Conservation (phyloP, 2,329 filamentous ascomycete species). For the Sporothrix inflata region DNA sequence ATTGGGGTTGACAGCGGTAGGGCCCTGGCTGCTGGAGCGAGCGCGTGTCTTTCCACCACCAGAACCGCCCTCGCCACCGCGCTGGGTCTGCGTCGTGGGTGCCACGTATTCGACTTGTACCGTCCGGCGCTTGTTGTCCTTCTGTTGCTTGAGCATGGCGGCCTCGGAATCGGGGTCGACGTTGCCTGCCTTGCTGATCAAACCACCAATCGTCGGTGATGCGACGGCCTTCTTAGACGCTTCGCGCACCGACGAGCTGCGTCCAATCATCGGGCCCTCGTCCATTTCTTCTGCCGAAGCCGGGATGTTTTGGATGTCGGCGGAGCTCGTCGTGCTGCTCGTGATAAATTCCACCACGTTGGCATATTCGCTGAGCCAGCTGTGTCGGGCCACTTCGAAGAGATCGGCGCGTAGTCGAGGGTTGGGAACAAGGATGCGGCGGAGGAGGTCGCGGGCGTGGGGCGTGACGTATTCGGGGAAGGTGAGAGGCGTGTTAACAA, state of each 20-base stretch:
- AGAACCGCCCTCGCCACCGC: conserved; percentile 59
- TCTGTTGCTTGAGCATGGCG: conserved; percentile 63
- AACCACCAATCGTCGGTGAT: conserved; percentile 59
- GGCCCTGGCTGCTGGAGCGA: conserved; percentile 58
- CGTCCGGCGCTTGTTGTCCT: conserved; percentile 89
- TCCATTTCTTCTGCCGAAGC: conserved; percentile 59
- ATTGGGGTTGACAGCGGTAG: conserved; percentile 46
- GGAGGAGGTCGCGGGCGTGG: conserved; percentile 87
- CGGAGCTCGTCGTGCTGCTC: conserved; percentile 85
- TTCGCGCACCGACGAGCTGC: conserved; percentile 92
- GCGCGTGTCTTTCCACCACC: conserved; percentile 53
- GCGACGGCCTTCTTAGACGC: conserved; percentile 68
- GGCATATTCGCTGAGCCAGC: conserved; percentile 97
- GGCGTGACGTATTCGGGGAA: conserved; percentile 99
- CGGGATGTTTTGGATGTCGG: conserved; percentile 81
- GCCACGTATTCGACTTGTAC: conserved; percentile 98
- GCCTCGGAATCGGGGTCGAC: conserved; percentile 68
- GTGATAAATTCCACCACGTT: conserved; percentile 97
- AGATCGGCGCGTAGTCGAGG: conserved; percentile 92
- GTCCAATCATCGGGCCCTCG: conserved; percentile 67
- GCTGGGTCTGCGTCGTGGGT: conserved; percentile 80
- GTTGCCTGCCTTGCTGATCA: conserved; percentile 73
- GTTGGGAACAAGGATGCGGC: conserved; percentile 92
- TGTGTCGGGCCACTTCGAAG: conserved; percentile 96
- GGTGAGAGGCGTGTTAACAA: conserved; percentile 92